A percentile compares a stretch with the other conserved stretches of the same genome.
phyloP scores from a whole-genome alignment of 805 yeast species.

The Hagleromyces aurorensis region DNA sequence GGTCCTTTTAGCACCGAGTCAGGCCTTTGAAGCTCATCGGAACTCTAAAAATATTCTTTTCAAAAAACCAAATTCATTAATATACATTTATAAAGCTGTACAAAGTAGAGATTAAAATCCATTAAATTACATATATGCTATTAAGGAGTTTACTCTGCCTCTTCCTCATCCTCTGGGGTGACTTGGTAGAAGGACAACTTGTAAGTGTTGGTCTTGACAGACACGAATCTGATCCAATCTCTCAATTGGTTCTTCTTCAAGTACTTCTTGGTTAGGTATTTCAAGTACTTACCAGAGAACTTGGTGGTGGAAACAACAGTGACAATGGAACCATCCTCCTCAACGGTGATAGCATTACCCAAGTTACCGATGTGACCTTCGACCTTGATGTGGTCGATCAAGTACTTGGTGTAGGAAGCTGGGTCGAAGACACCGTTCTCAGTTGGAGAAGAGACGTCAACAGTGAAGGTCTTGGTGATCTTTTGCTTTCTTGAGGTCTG shows the following conservation, averaged over 20 bases:
- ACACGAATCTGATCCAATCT: conserved; percentile 99
- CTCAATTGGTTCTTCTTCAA: conserved; percentile 99
- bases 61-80: conserved; percentile 4
- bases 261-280: conserved; percentile 99
- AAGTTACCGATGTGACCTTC: conserved; percentile 95
- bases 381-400: conserved; percentile 98
- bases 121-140: conserved; percentile 1
- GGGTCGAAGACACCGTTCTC: conserved; percentile 97
- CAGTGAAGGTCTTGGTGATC: conserved; percentile 82
- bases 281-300: conserved; percentile 99
- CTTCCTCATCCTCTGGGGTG: conserved; percentile 91
- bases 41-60: conserved; percentile 1
- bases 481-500: conserved; percentile 80
- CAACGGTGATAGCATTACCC: conserved; percentile 86
- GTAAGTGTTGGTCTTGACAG: conserved; percentile 92
- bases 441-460: conserved; percentile 95
- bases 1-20: not conserved
- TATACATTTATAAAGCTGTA: conserved; percentile 4
- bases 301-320: conserved; percentile 84
- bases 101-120: not conserved
- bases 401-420: conserved; percentile 94
- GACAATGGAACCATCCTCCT: conserved; percentile 83
- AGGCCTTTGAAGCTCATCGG: conserved; percentile 1
- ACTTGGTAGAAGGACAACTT: conserved; percentile 98
- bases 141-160: conserved; percentile 64